Base-by-base conservation (phyloP, 2,329 filamentous ascomycete species). In the Pseudogymnoascus sp. region DNA sequence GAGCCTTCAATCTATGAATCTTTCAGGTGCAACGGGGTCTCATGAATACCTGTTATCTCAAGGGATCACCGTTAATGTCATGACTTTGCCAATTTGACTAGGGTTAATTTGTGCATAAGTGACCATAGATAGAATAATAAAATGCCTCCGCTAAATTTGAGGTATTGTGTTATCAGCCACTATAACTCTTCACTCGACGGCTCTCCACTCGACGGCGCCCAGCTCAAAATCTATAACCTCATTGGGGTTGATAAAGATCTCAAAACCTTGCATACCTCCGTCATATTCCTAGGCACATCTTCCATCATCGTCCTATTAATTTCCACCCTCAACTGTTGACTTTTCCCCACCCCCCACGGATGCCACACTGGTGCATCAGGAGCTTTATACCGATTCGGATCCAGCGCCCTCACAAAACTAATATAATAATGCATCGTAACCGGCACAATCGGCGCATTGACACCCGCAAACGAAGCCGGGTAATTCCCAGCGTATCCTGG, bases 391-490 rank as follows among this genome's bases (percentile, higher is more conserved):
- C 70, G 74, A 61, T 78, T 78, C 6, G 74, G 76, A 63, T 75
- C 69, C 42, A 72, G 74, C 21, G 69, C 71, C n/a, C 72, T 65
- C 62, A 75, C 74, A 63, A 80, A 79, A 10, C 73, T 76, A 8
- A 76, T 73, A 71, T 73, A 78, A 64, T 79, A 79, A 6, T 72
- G 47, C 68, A 72, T 72, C 26, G 71, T 66, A 7, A 72, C 64
- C 1, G 65, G 64, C 2, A 73, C 67, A 11, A 73, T 63, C 34
- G 39, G 11, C 12, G 29, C 60, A 34, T 64, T 65, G 5, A 60
- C 36, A 0, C 78, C 78, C 14, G 80, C 68, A 23, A 76, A 63
- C 2, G 59, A 42, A 5, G 29, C 36, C 29, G 75, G 70, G 57
- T 74, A 73, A 7, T 12, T 34, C 10, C 36, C 47, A 16, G 29